These are phyloP conservation scores for Lathyrus oleraceus DNA, from an alignment of 306 rosid species.

Conservation along the genomic window DNA sequence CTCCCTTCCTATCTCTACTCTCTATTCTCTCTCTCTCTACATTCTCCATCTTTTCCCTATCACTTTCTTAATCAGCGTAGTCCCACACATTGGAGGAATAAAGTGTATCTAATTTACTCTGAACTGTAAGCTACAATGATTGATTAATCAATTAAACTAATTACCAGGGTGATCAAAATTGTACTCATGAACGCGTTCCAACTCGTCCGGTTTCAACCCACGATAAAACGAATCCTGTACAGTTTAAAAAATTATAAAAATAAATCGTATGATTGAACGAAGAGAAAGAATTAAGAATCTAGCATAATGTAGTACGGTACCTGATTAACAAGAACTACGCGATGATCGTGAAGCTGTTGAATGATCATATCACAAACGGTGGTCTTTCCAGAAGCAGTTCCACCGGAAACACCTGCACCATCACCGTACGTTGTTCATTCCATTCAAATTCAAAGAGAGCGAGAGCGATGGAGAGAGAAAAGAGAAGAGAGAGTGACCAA, in stretches of 20 bases:
- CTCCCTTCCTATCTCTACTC: too few relatives aligned
- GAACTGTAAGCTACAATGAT: not conserved
- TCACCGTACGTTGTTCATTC: constrained; percentile 18
- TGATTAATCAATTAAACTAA: not conserved
- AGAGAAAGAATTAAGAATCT: not conserved
- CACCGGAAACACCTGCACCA: constrained; percentile 85
- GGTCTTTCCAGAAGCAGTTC: constrained; percentile 99
- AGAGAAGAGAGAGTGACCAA: constrained; percentile 51
- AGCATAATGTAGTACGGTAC: constrained; percentile 33
- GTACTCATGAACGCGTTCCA: constrained; percentile 76
- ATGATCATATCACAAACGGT: constrained; percentile 98
- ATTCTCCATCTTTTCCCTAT: too few relatives aligned
- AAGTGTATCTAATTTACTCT: not conserved
- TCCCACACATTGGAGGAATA: not conserved
- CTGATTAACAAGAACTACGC: constrained; percentile 95
- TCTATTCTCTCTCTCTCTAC: too few relatives aligned
- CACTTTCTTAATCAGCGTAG: too few relatives aligned
- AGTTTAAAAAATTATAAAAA: not conserved
- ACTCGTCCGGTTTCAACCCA: constrained; percentile 86
- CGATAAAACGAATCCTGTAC: constrained; percentile 90
- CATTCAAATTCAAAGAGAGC: not conserved
- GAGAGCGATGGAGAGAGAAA: not conserved
- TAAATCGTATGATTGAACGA: not conserved
- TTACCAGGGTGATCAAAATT: constrained; percentile 98
- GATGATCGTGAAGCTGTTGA: constrained; percentile 98